Conservation (phyloP, 495 filamentous ascomycete species). For the Pyronema domesticum region DNA sequence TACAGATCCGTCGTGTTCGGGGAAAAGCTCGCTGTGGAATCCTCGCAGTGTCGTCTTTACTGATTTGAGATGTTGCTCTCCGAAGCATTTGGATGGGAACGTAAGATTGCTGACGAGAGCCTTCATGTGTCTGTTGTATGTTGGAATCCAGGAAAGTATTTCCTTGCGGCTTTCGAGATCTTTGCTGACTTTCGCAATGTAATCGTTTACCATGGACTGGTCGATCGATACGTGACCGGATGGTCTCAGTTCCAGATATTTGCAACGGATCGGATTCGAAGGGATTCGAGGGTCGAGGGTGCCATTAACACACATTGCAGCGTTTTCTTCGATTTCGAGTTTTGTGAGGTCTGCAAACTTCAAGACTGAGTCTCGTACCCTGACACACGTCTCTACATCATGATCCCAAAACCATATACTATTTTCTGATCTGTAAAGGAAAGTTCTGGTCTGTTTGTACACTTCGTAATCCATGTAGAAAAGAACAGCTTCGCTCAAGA, state of each 20-base stretch:
- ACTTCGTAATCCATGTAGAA: constrained; percentile 50
- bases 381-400: constrained; percentile 33
- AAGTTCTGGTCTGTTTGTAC: constrained; percentile 29
- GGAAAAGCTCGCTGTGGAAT: constrained; percentile 40
- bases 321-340: constrained; percentile 42
- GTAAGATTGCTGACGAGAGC: constrained; percentile 44
- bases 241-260: constrained; percentile 41
- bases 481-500: constrained; percentile 42
- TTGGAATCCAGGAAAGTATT: constrained; percentile 45
- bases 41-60: constrained; percentile 40
- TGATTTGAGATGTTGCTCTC: constrained; percentile 43
- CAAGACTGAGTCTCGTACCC: constrained; percentile 42
- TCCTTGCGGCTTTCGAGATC: constrained; percentile 40
- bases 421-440: constrained; percentile 46
- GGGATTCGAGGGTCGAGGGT: constrained; percentile 29
- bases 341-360: constrained; percentile 38
- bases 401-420: constrained; percentile 53
- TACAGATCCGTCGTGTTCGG: constrained; percentile 29
- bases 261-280: constrained; percentile 44
- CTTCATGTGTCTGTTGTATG: constrained; percentile 47
- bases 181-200: constrained; percentile 40
- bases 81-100: constrained; percentile 31
- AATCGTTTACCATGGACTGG: constrained; percentile 40
- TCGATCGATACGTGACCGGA: constrained; percentile 45
- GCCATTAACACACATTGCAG: constrained; percentile 32